Evolutionary conservation across 176 grass and related monocot species (phyloP), one percentile per base, ranked within the genome.

Genomic region (Otatea glauca): DNA sequence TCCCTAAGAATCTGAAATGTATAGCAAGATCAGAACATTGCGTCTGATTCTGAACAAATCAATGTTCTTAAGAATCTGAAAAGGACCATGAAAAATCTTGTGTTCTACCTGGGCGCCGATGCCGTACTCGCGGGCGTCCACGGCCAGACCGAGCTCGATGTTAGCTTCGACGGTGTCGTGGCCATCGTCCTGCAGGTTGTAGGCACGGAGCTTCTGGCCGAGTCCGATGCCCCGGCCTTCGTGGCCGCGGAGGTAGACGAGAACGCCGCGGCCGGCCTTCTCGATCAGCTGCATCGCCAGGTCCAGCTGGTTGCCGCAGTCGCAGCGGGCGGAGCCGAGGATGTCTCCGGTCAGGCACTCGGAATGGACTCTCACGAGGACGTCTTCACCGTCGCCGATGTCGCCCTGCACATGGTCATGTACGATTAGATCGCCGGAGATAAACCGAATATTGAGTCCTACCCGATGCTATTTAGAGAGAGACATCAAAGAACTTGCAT

Each of bases 281-380:
- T 98, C 93, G 68, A 98, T 95, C 35, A 95, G 78, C 72, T 88
- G 88, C 83, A 98, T 68, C 15, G 93, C 96, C 3, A 92, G 76
- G 80, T 98, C 96, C 0, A 98, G 89, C 70, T 98, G 96, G 64
- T 94, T 85, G 81, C 93, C 91, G 45, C 96, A 95, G 54, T 98
- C 96, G 15, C 93, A 98, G 41, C 91, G 91, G 14, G 89, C 89
- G 6, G 96, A 98, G 21, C 89, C 93, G 8, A 98, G 89, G 82
- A 95, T 98, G 62, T 96, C 93, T 4, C 93, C 96, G 1, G 96
- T 98, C 81, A 98, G 77, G 64, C 96, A 98, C 77, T 98, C 96
- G 0, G 96, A 98, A 60, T 96, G 96, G 32, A 96, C 96, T 80
- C 96, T 92, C 77, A 96, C 93, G 3, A 98, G 76, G 12, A 98